Conservation (phyloP, 164 flowering plant genomes). For the Umbellularia californica region DNA sequence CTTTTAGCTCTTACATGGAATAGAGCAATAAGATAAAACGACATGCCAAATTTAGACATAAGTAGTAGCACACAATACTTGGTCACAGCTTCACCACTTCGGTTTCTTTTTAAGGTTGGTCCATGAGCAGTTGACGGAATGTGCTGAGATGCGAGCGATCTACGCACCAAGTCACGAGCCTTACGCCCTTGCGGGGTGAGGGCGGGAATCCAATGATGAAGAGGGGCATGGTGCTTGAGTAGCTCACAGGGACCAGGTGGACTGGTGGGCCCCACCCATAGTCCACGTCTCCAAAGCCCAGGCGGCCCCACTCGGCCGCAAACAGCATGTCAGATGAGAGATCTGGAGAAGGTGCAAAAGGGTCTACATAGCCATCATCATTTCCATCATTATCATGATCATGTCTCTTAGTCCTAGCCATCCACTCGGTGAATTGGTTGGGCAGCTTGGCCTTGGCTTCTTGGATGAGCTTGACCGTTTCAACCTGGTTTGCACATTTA, state of each 20-base stretch:
- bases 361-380: constrained; percentile 24
- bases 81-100: no score
- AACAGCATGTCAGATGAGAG: constrained; percentile 45
- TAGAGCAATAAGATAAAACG: no score
- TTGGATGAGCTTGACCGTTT: constrained; percentile 45
- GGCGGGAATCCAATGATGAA: constrained; percentile 42
- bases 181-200: constrained; percentile 39
- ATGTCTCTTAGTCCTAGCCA: constrained; percentile 13
- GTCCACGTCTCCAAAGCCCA: constrained; percentile 60
- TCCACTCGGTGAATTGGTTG: constrained; percentile 36
- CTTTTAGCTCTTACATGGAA: no score
- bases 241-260: constrained; percentile 53
- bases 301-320: constrained; percentile 58
- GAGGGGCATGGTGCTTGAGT: constrained; percentile 46
- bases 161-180: constrained; percentile 67
- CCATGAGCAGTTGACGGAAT: constrained; percentile 29
- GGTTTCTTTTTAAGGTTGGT: no score
- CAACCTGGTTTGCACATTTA: constrained; percentile 22
- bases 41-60: no score
- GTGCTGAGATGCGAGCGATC: constrained; percentile 28
- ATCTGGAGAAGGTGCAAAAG: constrained; percentile 38
- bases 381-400: background rate
- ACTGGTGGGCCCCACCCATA: constrained; percentile 61
- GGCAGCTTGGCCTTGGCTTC: constrained; percentile 40
- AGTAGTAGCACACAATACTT: no score